Percentiles rank a stretch among this genome's conserved stretches.
phyloP scores from a whole-genome alignment of 768 basidiomycete species.

The Lactifluus piperatus region DNA sequence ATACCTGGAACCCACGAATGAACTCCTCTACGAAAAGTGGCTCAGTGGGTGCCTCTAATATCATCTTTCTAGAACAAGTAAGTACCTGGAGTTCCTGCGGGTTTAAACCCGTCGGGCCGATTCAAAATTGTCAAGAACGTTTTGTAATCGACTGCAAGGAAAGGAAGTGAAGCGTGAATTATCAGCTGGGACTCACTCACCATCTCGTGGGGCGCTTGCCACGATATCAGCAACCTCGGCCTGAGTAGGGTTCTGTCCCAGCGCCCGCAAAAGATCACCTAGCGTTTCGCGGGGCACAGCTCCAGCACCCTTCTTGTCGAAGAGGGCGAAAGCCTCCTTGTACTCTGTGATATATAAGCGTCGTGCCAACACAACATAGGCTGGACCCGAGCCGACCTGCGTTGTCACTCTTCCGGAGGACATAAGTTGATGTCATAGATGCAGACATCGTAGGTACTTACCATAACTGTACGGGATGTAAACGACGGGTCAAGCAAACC shows the following conservation, averaged over 20 bases:
- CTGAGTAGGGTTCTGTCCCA: conserved; percentile 99
- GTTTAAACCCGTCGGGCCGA: conserved; percentile 93
- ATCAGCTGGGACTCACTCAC: conserved; percentile 34
- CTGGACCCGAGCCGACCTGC: conserved; percentile 31
- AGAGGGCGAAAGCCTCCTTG: conserved; percentile 95
- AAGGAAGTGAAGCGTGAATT: not conserved
- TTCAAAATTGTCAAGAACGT: conserved; percentile 88
- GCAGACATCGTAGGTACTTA: not conserved
- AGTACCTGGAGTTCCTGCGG: conserved; percentile 88
- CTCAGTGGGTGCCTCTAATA: not conserved
- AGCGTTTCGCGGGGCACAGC: conserved; percentile 80
- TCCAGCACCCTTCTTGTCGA: conserved; percentile 94
- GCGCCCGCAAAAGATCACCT: conserved; percentile 85
- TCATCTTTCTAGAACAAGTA: conserved; percentile 19
- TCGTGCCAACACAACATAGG: not conserved
- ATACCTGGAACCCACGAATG: conserved; percentile 98
- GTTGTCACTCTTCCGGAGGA: conserved; percentile 38
- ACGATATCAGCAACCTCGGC: conserved; percentile 89
- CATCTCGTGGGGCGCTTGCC: conserved; percentile 61
- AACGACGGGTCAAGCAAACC: not conserved
- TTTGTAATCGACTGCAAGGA: conserved; percentile 76
- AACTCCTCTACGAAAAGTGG: conserved; percentile 70
- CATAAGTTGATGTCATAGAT: not conserved
- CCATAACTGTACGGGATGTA: conserved; percentile 1
- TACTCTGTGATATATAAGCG: conserved; percentile 48